Evolutionary conservation across 352 stramenopile genomes (phyloP).

Genomic region (Phytophthora crassamura): DNA sequence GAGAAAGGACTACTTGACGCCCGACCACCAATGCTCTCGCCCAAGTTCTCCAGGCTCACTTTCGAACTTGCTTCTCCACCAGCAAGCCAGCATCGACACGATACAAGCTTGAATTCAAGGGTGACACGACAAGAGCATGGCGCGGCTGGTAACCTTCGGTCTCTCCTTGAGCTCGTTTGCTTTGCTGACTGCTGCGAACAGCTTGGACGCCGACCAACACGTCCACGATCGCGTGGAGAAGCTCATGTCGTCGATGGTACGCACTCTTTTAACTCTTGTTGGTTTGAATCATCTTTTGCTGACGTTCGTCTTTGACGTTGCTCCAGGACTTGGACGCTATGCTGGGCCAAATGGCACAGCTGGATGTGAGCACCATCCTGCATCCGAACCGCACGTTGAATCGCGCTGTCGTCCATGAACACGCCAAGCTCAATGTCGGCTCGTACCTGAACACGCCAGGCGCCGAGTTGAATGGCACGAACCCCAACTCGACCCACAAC

Average conservation of each 20-base stretch:
- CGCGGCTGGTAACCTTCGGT: constrained; percentile 2
- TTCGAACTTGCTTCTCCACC: constrained; percentile 24
- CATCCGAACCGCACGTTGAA: constrained; percentile 71
- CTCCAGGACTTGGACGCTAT: constrained; percentile 48
- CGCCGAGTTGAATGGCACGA: constrained; percentile 34
- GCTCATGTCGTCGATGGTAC: constrained; percentile 43
- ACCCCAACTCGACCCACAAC: constrained; percentile 33
- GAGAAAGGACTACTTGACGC: background rate
- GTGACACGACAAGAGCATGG: constrained; percentile 15
- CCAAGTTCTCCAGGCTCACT: constrained; percentile 16
- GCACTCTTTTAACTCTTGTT: background rate
- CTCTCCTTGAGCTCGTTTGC: constrained; percentile 10
- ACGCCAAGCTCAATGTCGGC: constrained; percentile 84
- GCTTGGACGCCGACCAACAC: constrained; percentile 5
- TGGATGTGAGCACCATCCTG: constrained; percentile 88
- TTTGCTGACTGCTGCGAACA: background rate
- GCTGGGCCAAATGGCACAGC: constrained; percentile 93
- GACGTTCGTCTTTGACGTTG: background rate
- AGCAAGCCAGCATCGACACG: background rate
- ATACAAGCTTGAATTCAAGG: background rate
- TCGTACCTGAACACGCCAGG: constrained; percentile 89
- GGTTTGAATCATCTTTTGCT: background rate
- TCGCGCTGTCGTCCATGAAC: constrained; percentile 60
- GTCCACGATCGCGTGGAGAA: constrained; percentile 31
- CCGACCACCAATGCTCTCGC: no score